Conservation (phyloP, 2,329 filamentous ascomycete genomes). For the Metarhizium album region DNA sequence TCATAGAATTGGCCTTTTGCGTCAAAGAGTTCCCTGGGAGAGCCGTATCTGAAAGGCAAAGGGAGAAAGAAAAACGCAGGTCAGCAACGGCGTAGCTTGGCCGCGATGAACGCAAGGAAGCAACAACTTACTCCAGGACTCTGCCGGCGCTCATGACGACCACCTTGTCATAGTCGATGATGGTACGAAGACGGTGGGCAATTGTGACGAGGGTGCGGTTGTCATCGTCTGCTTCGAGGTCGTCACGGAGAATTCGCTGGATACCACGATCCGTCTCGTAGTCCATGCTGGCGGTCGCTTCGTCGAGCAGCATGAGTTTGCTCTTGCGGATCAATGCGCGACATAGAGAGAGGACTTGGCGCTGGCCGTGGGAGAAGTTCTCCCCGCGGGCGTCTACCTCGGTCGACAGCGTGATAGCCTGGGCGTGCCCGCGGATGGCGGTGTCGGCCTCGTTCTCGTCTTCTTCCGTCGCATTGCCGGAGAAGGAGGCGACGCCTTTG, state of each 20-base stretch:
- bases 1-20: slow-evolving; percentile 38
- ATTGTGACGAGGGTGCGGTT: slow-evolving; percentile 46
- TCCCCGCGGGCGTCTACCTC: slow-evolving; percentile 40
- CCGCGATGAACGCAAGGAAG: background rate
- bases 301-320: slow-evolving; percentile 46
- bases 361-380: slow-evolving; percentile 47
- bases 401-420: slow-evolving; percentile 29
- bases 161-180: slow-evolving; percentile 48
- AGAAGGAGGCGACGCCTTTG: slow-evolving; percentile 45
- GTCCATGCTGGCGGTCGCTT: slow-evolving; percentile 50
- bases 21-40: slow-evolving; percentile 35
- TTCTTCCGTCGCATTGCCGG: slow-evolving; percentile 26
- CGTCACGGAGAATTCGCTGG: slow-evolving; percentile 39
- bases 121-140: slow-evolving; percentile 36
- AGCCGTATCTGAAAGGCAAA: slow-evolving; percentile 27
- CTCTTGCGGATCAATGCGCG: slow-evolving; percentile 43
- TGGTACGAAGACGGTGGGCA: slow-evolving; percentile 45
- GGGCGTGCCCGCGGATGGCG: slow-evolving; percentile 7
- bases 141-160: slow-evolving; percentile 44
- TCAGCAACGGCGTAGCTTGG: background rate
- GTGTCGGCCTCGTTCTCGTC: slow-evolving; percentile 15
- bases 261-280: slow-evolving; percentile 46
- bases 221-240: slow-evolving; percentile 32
- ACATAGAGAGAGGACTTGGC: slow-evolving; percentile 47
- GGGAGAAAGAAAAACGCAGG: background rate